These are phyloP conservation scores for Cyclotella distinguenda DNA, from an alignment of 108 stramenopile species.

Conservation along the genomic window DNA sequence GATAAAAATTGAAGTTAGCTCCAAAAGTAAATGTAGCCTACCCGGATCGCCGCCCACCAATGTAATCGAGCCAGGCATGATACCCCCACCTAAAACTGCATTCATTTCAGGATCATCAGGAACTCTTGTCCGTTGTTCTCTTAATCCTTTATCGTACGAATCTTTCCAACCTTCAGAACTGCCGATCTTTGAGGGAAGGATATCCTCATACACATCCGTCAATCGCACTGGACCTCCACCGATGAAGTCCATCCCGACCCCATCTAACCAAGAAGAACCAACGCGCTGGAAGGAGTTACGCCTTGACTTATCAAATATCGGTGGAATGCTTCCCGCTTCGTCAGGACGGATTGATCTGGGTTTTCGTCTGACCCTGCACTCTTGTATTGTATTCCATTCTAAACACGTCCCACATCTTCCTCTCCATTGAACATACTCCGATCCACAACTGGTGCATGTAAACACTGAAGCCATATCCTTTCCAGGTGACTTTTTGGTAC, in stretches of 20 bases:
- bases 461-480: conserved; percentile 43
- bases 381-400: conserved; percentile 92
- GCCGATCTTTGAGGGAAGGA: conserved; percentile 12
- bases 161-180: conserved; percentile 9
- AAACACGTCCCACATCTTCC: conserved; percentile 88
- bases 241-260: conserved; percentile 45
- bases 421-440: conserved; percentile 90
- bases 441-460: conserved; percentile 83
- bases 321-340: background rate
- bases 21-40: conserved; percentile 27
- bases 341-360: conserved; percentile 12
- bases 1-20: background rate
- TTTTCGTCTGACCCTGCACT: conserved; percentile 52
- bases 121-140: conserved; percentile 48
- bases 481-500: conserved; percentile 34
- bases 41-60: conserved; percentile 95
- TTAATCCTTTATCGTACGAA: conserved; percentile 14
- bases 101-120: conserved; percentile 85
- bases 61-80: conserved; percentile 86
- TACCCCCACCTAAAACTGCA: conserved; percentile 90
- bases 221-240: conserved; percentile 59
- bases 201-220: conserved; percentile 62
- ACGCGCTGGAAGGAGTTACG: conserved; percentile 8
- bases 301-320: background rate
- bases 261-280: conserved; percentile 68